Conservation (phyloP, 1,284 basidiomycete genomes). For the Schizopora paradoxa region DNA sequence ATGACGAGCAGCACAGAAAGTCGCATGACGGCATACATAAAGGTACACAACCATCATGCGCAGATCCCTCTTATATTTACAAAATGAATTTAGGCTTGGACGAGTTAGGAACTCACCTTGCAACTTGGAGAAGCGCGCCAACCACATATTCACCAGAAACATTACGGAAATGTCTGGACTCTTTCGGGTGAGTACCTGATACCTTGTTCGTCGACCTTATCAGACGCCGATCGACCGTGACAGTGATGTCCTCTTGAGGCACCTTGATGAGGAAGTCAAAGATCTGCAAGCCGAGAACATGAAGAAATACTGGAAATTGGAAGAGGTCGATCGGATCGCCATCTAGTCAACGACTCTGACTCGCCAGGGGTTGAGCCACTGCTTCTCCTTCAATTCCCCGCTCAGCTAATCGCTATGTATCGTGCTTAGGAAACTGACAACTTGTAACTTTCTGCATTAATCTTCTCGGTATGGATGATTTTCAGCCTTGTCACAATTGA, state of each 20-base stretch:
- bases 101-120: no score
- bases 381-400: no score
- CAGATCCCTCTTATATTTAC: no score
- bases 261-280: slow-evolving; percentile 62
- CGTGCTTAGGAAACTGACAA: no score
- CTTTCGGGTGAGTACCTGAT: slow-evolving; percentile 32
- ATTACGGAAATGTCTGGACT: slow-evolving; percentile 55
- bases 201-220: neutral
- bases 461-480: no score
- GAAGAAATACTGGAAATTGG: slow-evolving; percentile 58
- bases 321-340: slow-evolving; percentile 49
- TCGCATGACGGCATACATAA: slow-evolving; percentile 65
- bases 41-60: slow-evolving; percentile 33
- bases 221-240: neutral
- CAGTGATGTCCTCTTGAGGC: slow-evolving; percentile 56
- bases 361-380: no score
- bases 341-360: no score
- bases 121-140: no score
- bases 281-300: slow-evolving; percentile 59
- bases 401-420: no score
- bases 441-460: no score
- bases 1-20: slow-evolving; percentile 48
- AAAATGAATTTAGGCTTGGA: no score
- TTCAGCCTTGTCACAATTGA: neutral
- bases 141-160: slow-evolving; percentile 50